Evolutionary conservation across 2,329 filamentous ascomycete genomes (phyloP).

Genomic region (Pleurostoma richardsiae): DNA sequence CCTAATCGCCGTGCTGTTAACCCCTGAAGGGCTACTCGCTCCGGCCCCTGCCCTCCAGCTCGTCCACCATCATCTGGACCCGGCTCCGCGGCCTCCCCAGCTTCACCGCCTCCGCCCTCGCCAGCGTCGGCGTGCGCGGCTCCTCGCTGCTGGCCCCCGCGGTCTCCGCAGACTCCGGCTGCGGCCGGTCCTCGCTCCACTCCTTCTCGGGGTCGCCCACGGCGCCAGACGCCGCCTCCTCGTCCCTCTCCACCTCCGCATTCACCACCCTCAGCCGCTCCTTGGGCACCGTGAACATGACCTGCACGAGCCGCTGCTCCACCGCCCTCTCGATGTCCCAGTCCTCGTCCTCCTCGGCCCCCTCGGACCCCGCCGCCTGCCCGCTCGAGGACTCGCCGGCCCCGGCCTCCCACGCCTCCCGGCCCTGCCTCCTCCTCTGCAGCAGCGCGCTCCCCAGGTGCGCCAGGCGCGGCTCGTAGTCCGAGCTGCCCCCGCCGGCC

Average conservation of each 20-base stretch:
- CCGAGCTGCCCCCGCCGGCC: constrained; percentile 26
- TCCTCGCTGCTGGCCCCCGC: neutral
- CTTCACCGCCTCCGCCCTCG: constrained; percentile 13
- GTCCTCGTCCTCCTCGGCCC: constrained; percentile 56
- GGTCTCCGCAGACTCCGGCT: neutral
- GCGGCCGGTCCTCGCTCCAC: neutral
- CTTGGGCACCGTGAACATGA: constrained; percentile 92
- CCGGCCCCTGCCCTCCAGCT: constrained; percentile 42
- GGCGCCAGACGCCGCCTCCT: constrained; percentile 25
- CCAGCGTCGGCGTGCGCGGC: constrained; percentile 3
- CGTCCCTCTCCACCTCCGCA: constrained; percentile 48
- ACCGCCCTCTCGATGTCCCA: constrained; percentile 75
- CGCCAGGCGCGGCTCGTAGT: constrained; percentile 38
- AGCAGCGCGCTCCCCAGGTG: constrained; percentile 36
- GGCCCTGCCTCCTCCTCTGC: constrained; percentile 49
- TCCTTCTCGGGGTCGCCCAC: constrained; percentile 33
- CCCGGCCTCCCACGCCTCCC: constrained; percentile 45
- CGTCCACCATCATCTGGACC: constrained; percentile 52
- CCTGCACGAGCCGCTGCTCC: constrained; percentile 67
- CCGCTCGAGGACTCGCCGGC: constrained; percentile 22
- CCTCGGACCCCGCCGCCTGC: constrained; percentile 22
- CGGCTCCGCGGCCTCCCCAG: constrained; percentile 35
- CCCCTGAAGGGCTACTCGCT: constrained; percentile 10
- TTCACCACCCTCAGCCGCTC: constrained; percentile 88
- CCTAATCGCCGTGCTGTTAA: no score